Conservation (phyloP, 306 rosid genomes). For the Vachellia collinsii region DNA sequence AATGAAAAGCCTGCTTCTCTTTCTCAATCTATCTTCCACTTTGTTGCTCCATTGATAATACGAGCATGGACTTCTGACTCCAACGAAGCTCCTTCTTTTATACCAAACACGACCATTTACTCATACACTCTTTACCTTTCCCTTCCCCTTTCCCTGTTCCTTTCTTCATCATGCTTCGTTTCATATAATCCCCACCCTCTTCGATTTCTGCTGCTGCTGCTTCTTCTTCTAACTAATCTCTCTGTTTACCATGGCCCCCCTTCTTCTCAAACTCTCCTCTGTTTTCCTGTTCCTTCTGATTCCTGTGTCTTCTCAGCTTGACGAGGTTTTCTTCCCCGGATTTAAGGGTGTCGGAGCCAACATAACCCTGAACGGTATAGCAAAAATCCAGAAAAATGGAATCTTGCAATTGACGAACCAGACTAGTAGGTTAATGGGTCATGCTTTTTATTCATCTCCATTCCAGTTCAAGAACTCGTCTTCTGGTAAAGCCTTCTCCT, state of each 20-base stretch:
- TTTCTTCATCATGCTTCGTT: not conserved
- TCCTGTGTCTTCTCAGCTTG: slow-evolving; percentile 46
- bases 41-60: not conserved
- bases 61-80: not conserved
- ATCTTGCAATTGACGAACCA: slow-evolving; percentile 64
- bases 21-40: not conserved
- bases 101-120: not conserved
- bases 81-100: not conserved
- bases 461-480: slow-evolving; percentile 58
- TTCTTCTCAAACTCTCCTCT: slow-evolving; percentile 32
- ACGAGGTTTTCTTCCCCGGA: slow-evolving; percentile 54
- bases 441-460: slow-evolving; percentile 54
- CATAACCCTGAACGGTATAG: slow-evolving; percentile 51
- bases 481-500: slow-evolving; percentile 58
- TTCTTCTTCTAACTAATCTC: not conserved
- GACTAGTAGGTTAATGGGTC: slow-evolving; percentile 55
- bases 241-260: slow-evolving; percentile 38
- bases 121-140: not conserved
- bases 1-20: not conserved
- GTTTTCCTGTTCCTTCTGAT: slow-evolving; percentile 35
- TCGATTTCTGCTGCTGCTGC: too few species aligned
- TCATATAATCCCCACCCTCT: not conserved
- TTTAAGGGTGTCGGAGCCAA: slow-evolving; percentile 51
- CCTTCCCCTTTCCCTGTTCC: too few species aligned
- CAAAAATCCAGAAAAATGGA: slow-evolving; percentile 56